Conservation (phyloP, 352 stramenopile species). For the Phytophthora brassicae region DNA sequence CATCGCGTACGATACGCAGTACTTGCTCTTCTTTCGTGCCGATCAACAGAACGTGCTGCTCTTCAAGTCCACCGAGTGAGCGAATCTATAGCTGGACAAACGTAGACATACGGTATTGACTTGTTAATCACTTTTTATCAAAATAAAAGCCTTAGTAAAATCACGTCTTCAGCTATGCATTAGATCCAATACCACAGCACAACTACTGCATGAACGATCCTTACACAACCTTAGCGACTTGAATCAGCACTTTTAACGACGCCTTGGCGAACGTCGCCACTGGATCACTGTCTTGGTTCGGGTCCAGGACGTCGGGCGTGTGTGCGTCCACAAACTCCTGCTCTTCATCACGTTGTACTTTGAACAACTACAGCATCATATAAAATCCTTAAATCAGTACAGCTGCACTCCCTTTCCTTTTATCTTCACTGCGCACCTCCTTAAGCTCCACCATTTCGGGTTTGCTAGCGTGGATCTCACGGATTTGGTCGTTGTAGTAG, state of each 20-base stretch:
- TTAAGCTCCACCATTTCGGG: slow-evolving; percentile 62
- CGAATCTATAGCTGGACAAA: slow-evolving; percentile 4
- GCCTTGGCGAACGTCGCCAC: slow-evolving; percentile 56
- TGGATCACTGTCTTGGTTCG: slow-evolving; percentile 39
- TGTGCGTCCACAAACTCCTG: slow-evolving; percentile 67
- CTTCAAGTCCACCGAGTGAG: slow-evolving; percentile 82
- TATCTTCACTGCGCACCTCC: slow-evolving; percentile 39
- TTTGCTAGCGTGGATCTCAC: slow-evolving; percentile 77
- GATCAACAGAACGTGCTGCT: slow-evolving; percentile 84
- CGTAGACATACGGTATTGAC: slow-evolving; percentile 1
- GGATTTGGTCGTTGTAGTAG: slow-evolving; percentile 90
- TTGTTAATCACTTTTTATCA: slow-evolving; percentile 10
- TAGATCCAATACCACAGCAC: background rate
- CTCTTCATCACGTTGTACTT: slow-evolving; percentile 68
- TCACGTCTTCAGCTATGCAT: slow-evolving; percentile 19
- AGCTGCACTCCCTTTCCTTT: background rate
- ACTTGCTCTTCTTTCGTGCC: slow-evolving; percentile 85
- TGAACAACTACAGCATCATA: slow-evolving; percentile 59
- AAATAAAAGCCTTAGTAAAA: slow-evolving; percentile 1
- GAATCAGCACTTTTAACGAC: slow-evolving; percentile 61
- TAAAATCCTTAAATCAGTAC: slow-evolving; percentile 4
- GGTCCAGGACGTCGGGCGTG: slow-evolving; percentile 47
- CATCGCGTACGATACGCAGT: slow-evolving; percentile 90
- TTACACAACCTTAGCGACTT: slow-evolving; percentile 50
- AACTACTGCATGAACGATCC: background rate